These are phyloP conservation scores for Polychaeton citri DNA, from an alignment of 2,329 filamentous ascomycete species.

Conservation along the genomic window DNA sequence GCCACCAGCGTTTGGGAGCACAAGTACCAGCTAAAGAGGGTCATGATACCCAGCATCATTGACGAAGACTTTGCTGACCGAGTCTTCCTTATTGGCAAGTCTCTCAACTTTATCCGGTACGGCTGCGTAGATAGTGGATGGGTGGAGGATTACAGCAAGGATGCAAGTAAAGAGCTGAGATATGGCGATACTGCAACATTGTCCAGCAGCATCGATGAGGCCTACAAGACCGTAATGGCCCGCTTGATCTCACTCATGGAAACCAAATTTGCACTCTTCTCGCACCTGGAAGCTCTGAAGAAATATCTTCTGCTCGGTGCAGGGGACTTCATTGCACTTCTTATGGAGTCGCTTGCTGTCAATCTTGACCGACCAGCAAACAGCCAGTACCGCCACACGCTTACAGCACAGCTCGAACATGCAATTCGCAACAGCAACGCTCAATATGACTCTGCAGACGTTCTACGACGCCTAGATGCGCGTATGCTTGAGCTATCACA, in stretches of 20 bases:
- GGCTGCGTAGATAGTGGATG: conserved; percentile 86
- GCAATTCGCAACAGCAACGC: conserved; percentile 95
- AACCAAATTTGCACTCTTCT: conserved; percentile 86
- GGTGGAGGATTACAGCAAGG: conserved; percentile 92
- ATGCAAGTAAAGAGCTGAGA: conserved; percentile 75
- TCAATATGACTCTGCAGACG: conserved; percentile 85
- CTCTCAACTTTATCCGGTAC: conserved; percentile 93
- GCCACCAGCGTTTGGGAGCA: conserved; percentile 95
- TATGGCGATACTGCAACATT: conserved; percentile 90
- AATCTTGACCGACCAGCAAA: conserved; percentile 94
- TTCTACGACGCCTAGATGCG: conserved; percentile 83
- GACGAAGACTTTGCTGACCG: conserved; percentile 89
- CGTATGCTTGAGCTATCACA: conserved; percentile 94
- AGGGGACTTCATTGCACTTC: conserved; percentile 88
- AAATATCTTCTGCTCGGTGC: conserved; percentile 90
- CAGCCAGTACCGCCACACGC: conserved; percentile 86
- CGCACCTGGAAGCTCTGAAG: conserved; percentile 82
- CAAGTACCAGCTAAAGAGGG: conserved; percentile 76
- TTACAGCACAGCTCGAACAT: conserved; percentile 96
- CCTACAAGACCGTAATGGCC: conserved; percentile 96
- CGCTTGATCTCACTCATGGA: conserved; percentile 88
- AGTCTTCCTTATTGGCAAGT: conserved; percentile 94
- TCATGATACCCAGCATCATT: conserved; percentile 87
- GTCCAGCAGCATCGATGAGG: conserved; percentile 87
- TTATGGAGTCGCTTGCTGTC: conserved; percentile 90